Evolutionary conservation across 2,329 filamentous ascomycete genomes (phyloP).

Genomic region (Fusarium coicis): DNA sequence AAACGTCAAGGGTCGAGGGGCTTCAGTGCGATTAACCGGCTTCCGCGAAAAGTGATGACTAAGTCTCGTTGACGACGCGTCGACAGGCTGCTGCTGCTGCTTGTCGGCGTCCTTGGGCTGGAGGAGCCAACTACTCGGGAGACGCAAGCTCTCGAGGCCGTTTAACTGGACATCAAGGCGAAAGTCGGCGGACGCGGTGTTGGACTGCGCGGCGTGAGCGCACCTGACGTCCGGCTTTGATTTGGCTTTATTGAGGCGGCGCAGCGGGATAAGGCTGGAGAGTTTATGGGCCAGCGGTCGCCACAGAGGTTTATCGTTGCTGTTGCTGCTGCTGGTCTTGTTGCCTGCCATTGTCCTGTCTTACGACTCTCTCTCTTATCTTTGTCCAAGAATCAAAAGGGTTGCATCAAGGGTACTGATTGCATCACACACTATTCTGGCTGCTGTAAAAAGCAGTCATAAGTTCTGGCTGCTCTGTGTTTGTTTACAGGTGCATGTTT

Average conservation of each 20-base stretch:
- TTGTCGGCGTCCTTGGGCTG: conserved; percentile 1
- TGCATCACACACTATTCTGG: background rate
- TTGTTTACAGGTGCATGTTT: conserved; percentile 22
- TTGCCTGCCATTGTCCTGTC: conserved; percentile 23
- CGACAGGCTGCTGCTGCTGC: background rate
- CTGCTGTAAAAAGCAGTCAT: background rate
- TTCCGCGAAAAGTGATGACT: conserved; percentile 4
- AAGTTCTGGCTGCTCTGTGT: background rate
- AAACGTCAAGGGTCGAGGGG: background rate
- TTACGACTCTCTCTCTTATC: background rate
- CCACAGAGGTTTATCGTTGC: conserved; percentile 20
- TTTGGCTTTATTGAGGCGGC: conserved; percentile 13
- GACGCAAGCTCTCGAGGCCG: conserved; percentile 8
- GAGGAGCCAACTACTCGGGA: conserved; percentile 23
- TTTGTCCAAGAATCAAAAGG: background rate
- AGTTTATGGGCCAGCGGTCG: conserved; percentile 24
- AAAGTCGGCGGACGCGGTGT: background rate
- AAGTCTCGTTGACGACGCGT: background rate
- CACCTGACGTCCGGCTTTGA: background rate
- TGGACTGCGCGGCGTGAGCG: background rate
- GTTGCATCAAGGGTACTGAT: background rate
- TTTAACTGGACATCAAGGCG: conserved; percentile 20
- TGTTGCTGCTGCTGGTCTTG: background rate
- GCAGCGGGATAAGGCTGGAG: conserved; percentile 6
- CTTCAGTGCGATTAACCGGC: background rate